Percentiles rank a stretch among this genome's conserved stretches.
Conservation (phyloP, 148 eudicot genomes). For the Dianthus caryophyllus region DNA sequence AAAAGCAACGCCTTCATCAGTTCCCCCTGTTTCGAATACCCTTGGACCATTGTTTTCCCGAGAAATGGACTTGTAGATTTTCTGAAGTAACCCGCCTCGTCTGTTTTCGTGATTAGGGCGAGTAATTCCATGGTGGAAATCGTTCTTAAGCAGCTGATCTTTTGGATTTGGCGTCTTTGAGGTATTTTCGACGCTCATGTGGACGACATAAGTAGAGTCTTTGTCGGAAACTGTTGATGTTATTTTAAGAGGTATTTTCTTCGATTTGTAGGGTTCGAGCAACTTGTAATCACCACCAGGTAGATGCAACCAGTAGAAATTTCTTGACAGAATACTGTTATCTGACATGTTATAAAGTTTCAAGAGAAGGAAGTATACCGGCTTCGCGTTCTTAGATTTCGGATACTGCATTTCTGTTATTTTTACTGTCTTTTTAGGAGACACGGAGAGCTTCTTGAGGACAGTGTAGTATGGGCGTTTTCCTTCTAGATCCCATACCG, state of each 20-base stretch:
- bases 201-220: slow-evolving; percentile 61
- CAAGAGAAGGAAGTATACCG: slow-evolving; percentile 90
- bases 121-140: slow-evolving; percentile 19
- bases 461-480: slow-evolving; percentile 59
- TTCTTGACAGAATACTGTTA: slow-evolving; percentile 64
- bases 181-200: slow-evolving; percentile 55
- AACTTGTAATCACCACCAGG: slow-evolving; percentile 80
- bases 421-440: slow-evolving; percentile 68
- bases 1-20: slow-evolving; percentile 74
- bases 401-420: slow-evolving; percentile 80
- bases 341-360: slow-evolving; percentile 73
- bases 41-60: slow-evolving; percentile 24
- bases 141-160: slow-evolving; percentile 40
- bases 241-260: slow-evolving; percentile 67
- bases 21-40: slow-evolving; percentile 53
- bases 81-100: slow-evolving; percentile 40
- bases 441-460: slow-evolving; percentile 50
- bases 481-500: slow-evolving; percentile 87
- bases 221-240: slow-evolving; percentile 43
- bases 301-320: slow-evolving; percentile 86
- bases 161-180: slow-evolving; percentile 57
- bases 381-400: slow-evolving; percentile 57
- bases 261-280: slow-evolving; percentile 63
- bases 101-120: slow-evolving; percentile 30
- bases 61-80: slow-evolving; percentile 35